Base-by-base conservation (phyloP, 139 green algal species). In the Trebouxia sp. region DNA sequence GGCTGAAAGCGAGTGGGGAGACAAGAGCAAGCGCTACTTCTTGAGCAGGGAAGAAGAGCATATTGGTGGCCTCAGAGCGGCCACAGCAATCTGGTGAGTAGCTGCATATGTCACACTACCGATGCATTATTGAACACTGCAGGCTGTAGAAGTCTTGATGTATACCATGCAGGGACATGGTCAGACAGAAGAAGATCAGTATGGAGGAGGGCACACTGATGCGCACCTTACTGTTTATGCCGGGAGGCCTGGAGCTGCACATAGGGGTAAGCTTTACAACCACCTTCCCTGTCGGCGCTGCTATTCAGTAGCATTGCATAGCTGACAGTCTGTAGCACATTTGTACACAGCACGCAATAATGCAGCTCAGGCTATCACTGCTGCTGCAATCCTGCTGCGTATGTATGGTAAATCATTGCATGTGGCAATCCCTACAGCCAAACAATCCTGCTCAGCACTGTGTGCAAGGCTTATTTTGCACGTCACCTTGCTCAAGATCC, bases 201-300 rank as follows among this genome's bases (percentile, higher is more conserved):
- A 78, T 94, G 24, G 88, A 95, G 26, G 95, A 98, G 41, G 94
- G 84, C 26, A 82, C 90, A 5, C 87, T 92, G 47, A 91, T 96
- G 85, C 84, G 94, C 12, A 80, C 80, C 14, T 83, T 97, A 81
- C 69, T 95, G 28, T 87, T 96, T 82, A 89, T 92, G 24, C 95
- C 95, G 6, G 92, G 92, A 5, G 95, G 95, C 39, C 83, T 98
- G 58, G 94, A 98, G 88, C 88, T 98, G 65, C 94, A 98, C 91
- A 96, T 97, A 30, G 94, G 93, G 80, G 93, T 96, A 65, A 30
- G 56, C 11, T 67, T 5, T 3, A 39, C 55, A 26, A 15, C 55
- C 14, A 17, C 48, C 17, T 58, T 14, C 48, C 14, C 14, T n/a
- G n/a, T n/a, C n/a, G n/a, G n/a, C n/a, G n/a, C n/a, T n/a, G n/a